phyloP scores from a whole-genome alignment of 2,329 filamentous ascomycete species.

The Fusarium robinianum region DNA sequence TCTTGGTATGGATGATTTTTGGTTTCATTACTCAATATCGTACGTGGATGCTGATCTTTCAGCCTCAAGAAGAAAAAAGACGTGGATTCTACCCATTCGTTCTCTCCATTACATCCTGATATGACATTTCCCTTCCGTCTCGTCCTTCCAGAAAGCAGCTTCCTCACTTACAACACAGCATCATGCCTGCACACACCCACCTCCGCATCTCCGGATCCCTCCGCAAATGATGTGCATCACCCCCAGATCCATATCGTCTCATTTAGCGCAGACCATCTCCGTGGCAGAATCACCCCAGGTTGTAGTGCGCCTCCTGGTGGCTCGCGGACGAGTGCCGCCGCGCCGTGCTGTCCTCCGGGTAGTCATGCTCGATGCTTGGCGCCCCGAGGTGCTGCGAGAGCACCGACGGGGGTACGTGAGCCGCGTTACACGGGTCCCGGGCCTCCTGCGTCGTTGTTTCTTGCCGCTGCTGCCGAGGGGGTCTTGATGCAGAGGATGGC shows the following conservation, averaged over 20 bases:
- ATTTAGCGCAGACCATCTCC: background rate
- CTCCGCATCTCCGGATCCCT: slow-evolving; percentile 2
- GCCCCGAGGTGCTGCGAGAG: slow-evolving; percentile 33
- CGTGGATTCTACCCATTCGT: slow-evolving; percentile 1
- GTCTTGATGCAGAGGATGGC: too few relatives aligned
- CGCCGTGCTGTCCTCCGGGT: slow-evolving; percentile 38
- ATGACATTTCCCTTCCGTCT: too few relatives aligned
- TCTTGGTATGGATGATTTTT: too few relatives aligned
- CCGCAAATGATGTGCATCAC: slow-evolving; percentile 1
- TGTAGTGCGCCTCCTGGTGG: slow-evolving; percentile 40
- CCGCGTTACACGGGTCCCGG: slow-evolving; percentile 26
- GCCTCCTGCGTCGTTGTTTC: too few relatives aligned
- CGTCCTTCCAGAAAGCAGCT: too few relatives aligned
- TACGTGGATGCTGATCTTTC: background rate
- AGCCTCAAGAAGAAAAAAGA: background rate
- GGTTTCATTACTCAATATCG: too few relatives aligned
- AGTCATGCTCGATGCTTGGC: slow-evolving; percentile 39
- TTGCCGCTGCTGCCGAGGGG: background rate
- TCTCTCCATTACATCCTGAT: slow-evolving; percentile 10
- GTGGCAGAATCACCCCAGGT: slow-evolving; percentile 12
- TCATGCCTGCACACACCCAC: background rate
- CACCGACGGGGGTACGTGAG: slow-evolving; percentile 35
- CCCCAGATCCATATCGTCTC: background rate
- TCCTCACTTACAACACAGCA: slow-evolving; percentile 1
- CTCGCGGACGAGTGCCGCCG: slow-evolving; percentile 36